A percentile compares a stretch with the other conserved stretches of the same genome.
Conservation (phyloP, 345 rosid species). For the Bruguiera sexangula region DNA sequence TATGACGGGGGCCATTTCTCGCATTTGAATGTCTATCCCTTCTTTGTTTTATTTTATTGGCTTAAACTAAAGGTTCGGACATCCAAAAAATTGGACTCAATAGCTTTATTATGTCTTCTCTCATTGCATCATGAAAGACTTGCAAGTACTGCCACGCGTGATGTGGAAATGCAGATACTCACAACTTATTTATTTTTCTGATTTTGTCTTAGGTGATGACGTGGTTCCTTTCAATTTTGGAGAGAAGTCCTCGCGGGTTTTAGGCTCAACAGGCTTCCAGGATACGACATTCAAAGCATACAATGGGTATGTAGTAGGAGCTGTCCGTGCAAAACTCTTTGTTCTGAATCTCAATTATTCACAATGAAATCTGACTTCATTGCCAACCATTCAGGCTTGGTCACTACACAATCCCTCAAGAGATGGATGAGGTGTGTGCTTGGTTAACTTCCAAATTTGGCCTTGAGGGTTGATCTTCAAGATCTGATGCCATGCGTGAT, state of each 20-base stretch:
- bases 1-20: too few relatives aligned
- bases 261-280: conserved; percentile 62
- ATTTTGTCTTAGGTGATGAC: conserved; percentile 62
- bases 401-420: conserved; percentile 84
- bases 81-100: too few relatives aligned
- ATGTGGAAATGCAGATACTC: background rate
- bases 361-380: background rate
- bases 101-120: too few relatives aligned
- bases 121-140: background rate
- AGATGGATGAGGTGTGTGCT: conserved; percentile 74
- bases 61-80: too few relatives aligned
- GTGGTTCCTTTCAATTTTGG: conserved; percentile 86
- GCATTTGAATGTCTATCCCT: too few relatives aligned
- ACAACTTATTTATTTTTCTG: background rate
- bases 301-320: conserved; percentile 45
- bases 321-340: background rate
- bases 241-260: conserved; percentile 67
- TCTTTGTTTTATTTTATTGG: too few relatives aligned
- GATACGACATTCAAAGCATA: conserved; percentile 70
- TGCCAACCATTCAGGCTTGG: conserved; percentile 54
- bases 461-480: conserved; percentile 47
- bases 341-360: background rate
- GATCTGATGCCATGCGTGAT: background rate
- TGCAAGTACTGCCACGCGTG: background rate
- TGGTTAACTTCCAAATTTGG: conserved; percentile 72